Evolutionary conservation across 495 filamentous ascomycete species (phyloP).

Genomic region (Neurospora intermedia): DNA sequence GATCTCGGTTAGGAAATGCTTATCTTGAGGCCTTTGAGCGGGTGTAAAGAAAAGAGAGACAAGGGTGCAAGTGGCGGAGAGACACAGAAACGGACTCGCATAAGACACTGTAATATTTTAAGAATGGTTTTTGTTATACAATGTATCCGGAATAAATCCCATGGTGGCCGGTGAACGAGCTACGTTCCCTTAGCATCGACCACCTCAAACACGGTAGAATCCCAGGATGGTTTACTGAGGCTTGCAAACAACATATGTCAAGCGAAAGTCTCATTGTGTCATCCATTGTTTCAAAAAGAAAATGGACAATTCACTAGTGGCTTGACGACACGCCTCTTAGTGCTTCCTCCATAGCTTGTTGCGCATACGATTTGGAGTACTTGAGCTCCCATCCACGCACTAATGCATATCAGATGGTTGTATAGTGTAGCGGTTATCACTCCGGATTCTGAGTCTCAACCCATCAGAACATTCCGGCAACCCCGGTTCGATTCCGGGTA

Average conservation of each 20-base stretch:
- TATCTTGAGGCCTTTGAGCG: not conserved
- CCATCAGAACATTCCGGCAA: slow-evolving; percentile 12
- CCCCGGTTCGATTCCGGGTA: slow-evolving; percentile 27
- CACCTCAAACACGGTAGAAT: too few relatives aligned
- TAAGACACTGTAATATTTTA: not conserved
- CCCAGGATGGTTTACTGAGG: too few relatives aligned
- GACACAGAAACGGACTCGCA: not conserved
- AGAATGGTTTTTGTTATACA: not conserved
- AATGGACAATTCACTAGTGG: not conserved
- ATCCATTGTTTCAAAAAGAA: too few relatives aligned
- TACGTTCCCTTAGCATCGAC: too few relatives aligned
- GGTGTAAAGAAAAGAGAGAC: not conserved
- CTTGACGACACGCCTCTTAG: not conserved
- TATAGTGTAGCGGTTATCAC: slow-evolving; percentile 1
- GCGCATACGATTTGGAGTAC: not conserved
- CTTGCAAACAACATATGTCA: too few relatives aligned
- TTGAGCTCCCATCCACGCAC: not conserved
- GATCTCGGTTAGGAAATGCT: not conserved
- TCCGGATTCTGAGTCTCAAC: not conserved
- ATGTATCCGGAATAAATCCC: not conserved
- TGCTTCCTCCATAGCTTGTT: not conserved
- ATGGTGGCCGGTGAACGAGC: not conserved
- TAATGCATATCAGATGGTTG: not conserved
- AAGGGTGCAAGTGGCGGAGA: not conserved
- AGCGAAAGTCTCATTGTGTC: too few relatives aligned